Evolutionary conservation across 208 protist genomes (phyloP).

Genomic region (Trypanosoma rangeli): DNA sequence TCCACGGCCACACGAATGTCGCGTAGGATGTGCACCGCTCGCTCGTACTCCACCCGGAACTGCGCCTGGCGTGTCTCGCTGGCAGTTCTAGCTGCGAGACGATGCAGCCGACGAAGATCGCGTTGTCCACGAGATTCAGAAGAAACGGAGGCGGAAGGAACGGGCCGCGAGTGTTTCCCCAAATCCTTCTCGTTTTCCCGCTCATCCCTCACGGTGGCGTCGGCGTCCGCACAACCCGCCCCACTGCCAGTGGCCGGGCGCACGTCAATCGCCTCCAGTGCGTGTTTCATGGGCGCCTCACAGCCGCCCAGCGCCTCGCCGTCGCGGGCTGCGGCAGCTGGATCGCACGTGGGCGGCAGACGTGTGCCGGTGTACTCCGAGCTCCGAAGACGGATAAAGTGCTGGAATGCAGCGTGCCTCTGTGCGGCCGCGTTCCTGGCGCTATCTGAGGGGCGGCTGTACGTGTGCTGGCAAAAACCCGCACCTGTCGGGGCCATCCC

Average conservation of each 20-base stretch:
- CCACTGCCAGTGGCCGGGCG: neutral
- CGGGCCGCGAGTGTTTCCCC: neutral
- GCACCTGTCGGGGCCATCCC: neutral
- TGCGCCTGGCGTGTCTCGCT: neutral
- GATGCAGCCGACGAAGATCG: constrained; percentile 18
- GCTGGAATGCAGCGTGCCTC: constrained; percentile 9
- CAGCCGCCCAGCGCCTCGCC: neutral
- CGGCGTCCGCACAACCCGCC: neutral
- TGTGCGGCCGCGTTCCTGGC: neutral
- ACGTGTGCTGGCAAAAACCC: neutral
- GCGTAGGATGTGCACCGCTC: constrained; percentile 4
- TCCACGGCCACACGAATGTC: constrained; percentile 16
- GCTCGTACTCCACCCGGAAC: constrained; percentile 13
- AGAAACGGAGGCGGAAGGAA: neutral
- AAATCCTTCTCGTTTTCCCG: neutral
- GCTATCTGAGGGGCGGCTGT: neutral
- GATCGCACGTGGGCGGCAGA: neutral
- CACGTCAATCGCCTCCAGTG: constrained; percentile 17
- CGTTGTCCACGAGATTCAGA: constrained; percentile 11
- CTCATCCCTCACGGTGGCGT: neutral
- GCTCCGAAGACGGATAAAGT: constrained; percentile 14
- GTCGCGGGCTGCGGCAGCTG: neutral
- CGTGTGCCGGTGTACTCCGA: constrained; percentile 4
- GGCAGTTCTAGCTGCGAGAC: neutral
- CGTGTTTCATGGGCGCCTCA: neutral